phyloP scores from a whole-genome alignment of 2,329 filamentous ascomycete species.

The Hypoxylon sp. region DNA sequence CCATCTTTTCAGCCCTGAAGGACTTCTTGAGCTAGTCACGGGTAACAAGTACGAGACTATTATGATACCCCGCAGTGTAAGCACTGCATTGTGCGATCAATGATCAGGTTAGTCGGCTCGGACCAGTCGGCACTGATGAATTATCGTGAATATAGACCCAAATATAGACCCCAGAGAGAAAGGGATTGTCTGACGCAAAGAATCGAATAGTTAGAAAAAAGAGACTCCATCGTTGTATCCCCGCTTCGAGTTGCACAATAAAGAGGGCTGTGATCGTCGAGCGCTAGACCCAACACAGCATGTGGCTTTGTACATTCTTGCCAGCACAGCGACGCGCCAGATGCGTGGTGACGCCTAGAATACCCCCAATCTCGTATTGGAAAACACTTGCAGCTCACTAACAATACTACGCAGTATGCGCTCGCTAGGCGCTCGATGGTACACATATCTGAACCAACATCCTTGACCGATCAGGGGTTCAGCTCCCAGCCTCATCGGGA shows the following conservation, averaged over 20 bases:
- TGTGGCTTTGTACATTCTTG: slow-evolving; percentile 41
- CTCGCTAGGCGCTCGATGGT: slow-evolving; percentile 41
- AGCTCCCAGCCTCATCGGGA: slow-evolving; percentile 45
- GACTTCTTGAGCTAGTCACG: slow-evolving; percentile 18
- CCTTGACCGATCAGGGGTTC: slow-evolving; percentile 37
- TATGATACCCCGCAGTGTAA: slow-evolving; percentile 40
- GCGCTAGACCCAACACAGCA: slow-evolving; percentile 42
- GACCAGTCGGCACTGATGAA: slow-evolving; percentile 26
- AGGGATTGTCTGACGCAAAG: slow-evolving; percentile 42
- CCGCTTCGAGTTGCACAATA: slow-evolving; percentile 28
- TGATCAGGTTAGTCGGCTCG: slow-evolving; percentile 28
- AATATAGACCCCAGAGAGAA: slow-evolving; percentile 25
- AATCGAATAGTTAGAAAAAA: slow-evolving; percentile 28
- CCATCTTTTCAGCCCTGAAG: slow-evolving; percentile 22
- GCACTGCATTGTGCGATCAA: slow-evolving; percentile 21
- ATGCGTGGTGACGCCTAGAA: slow-evolving; percentile 37
- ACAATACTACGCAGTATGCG: slow-evolving; percentile 19
- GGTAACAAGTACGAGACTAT: slow-evolving; percentile 24
- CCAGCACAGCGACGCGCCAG: slow-evolving; percentile 41
- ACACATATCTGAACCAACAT: slow-evolving; percentile 22
- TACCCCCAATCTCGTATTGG: slow-evolving; percentile 42
- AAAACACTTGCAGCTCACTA: slow-evolving; percentile 19
- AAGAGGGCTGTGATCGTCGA: slow-evolving; percentile 41
- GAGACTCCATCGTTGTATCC: slow-evolving; percentile 25
- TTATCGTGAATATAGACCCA: slow-evolving; percentile 28